These are phyloP conservation scores for Wallacemonas collosoma DNA, from an alignment of 208 protist genomes.

Conservation along the genomic window DNA sequence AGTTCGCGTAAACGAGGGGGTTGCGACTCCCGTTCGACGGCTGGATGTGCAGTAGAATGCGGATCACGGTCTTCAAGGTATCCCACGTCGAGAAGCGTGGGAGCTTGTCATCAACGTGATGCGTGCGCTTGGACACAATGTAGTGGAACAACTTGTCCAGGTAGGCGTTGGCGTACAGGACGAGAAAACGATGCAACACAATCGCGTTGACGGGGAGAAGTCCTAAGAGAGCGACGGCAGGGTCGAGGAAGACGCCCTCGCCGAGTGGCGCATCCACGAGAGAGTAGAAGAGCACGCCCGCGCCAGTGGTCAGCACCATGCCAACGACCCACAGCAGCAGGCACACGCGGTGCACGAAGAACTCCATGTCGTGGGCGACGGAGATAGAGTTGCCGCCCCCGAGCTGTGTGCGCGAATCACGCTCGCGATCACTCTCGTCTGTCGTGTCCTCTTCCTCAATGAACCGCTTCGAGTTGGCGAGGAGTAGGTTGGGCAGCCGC, in stretches of 20 bases:
- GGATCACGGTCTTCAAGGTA: conserved; percentile 57
- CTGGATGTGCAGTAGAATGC: conserved; percentile 47
- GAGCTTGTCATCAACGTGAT: conserved; percentile 73
- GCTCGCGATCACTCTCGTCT: conserved; percentile 82
- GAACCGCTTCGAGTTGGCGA: conserved; percentile 34
- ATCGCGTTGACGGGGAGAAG: conserved; percentile 86
- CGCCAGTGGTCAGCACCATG: conserved; percentile 47
- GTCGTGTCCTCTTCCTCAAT: conserved; percentile 78
- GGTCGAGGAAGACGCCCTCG: conserved; percentile 67
- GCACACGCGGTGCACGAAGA: conserved; percentile 79
- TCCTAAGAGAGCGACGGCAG: conserved; percentile 76
- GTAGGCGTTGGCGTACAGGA: conserved; percentile 86
- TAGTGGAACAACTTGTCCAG: conserved; percentile 83
- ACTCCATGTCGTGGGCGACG: conserved; percentile 85
- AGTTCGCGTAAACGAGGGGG: conserved; percentile 74
- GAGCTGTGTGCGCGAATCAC: conserved; percentile 60
- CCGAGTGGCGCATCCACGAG: conserved; percentile 39
- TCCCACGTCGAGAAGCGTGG: conserved; percentile 74
- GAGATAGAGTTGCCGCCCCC: conserved; percentile 75
- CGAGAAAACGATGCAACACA: conserved; percentile 72
- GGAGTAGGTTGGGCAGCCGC: conserved; percentile 64
- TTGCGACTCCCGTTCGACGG: conserved; percentile 50
- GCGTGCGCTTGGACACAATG: conserved; percentile 63
- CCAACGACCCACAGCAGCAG: conserved; percentile 68
- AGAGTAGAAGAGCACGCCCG: conserved; percentile 52